Evolutionary conservation across 78 protist species (phyloP), one percentile per base, ranked within the genome.

Genomic region (Diacronema lutheri): DNA sequence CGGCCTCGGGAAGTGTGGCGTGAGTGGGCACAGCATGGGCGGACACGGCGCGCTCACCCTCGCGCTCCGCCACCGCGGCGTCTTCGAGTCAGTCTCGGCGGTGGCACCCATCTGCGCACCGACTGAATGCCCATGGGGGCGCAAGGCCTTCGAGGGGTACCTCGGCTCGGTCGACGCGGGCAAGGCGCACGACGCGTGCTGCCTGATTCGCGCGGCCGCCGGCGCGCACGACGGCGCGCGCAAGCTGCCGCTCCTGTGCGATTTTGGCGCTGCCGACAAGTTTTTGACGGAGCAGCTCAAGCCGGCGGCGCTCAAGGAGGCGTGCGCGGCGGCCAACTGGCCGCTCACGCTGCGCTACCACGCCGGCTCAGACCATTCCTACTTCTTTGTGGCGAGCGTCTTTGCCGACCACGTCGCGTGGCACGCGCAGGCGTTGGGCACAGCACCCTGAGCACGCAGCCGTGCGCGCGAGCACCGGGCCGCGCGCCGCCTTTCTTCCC

Each of bases 11-110:
- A 2, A 2, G 60, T 1, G 1, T 13, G 1, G 58, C 74, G 26
- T 90, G 60, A 9, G 3, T 0, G 92, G 90, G 33, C 93, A 88
- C 77, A 84, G 92, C 41, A 95, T 96, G 97, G 98, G 98, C 23
- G 98, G 98, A 20, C 95, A 93, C 61, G 98, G 98, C 61, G 98
- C 83, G 0, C 33, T 29, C 57, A 91, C 92, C 35, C 40, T 71
- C 79, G 19, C 23, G 14, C 61, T 96, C 41, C 89, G 81, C 69
- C 90, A 91, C 74, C 95, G 93, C 19, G 58, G 29, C 23, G 10
- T 6, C 31, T 93, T 61, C 84, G 7, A 40, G 78, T 95, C 95
- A 25, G 92, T 91, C 31, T 93, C 96, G 6, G 98, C 96, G 21
- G 94, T 96, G 40, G 81, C 98, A 21, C 98, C 98, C 10, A 96